These are phyloP conservation scores for Coemansia sp. DNA, from an alignment of 192 early-diverging fungal species.

Conservation along the genomic window DNA sequence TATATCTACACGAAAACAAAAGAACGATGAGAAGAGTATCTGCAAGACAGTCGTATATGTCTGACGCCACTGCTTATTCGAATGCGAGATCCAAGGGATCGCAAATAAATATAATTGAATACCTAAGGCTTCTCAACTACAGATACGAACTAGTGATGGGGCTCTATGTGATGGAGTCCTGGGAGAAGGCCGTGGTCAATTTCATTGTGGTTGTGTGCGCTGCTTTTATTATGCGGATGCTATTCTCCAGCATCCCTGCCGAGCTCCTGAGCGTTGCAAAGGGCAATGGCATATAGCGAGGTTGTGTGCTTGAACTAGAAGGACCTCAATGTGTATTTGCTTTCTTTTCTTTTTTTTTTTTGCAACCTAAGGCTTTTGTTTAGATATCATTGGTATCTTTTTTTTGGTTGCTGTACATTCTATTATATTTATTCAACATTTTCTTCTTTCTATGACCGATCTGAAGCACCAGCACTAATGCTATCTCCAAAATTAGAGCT, in stretches of 20 bases:
- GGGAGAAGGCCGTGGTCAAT: conserved; percentile 82
- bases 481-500: no score
- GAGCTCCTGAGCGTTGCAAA: neutral
- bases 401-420: no score
- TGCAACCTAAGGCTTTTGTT: no score
- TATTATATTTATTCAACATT: no score
- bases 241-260: conserved; percentile 16
- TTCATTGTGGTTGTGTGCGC: conserved; percentile 11
- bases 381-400: no score
- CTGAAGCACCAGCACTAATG: no score
- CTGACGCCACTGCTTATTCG: no score
- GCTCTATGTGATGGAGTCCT: conserved; percentile 88
- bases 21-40: neutral
- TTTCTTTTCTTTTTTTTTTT: no score
- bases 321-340: no score
- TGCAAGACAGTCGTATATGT: neutral
- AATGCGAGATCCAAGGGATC: neutral
- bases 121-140: conserved; percentile 64
- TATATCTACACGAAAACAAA: neutral
- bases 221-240: conserved; percentile 24
- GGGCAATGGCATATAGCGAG: neutral
- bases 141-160: conserved; percentile 84
- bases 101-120: neutral
- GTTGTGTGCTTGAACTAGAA: no score
- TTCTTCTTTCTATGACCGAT: no score